phyloP scores from a whole-genome alignment of 768 basidiomycete species.

The Mycena amicta region DNA sequence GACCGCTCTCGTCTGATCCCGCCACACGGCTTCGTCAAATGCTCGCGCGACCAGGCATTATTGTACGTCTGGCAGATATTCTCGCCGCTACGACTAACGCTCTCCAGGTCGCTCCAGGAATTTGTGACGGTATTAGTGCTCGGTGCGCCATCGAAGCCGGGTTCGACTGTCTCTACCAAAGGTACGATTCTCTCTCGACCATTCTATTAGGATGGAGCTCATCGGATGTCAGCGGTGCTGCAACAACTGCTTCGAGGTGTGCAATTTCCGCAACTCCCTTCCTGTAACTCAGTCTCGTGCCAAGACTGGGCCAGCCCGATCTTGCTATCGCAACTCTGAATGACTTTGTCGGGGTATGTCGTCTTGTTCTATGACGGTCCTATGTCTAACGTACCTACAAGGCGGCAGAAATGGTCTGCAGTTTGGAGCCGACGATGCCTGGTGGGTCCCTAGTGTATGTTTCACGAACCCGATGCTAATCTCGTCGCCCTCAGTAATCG shows the following conservation, averaged over 20 bases:
- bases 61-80: constrained; percentile 48
- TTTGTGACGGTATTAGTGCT: no score
- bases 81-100: neutral
- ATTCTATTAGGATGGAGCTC: neutral
- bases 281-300: neutral
- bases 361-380: neutral
- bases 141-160: no score
- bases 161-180: no score
- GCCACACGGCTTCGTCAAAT: constrained; percentile 73
- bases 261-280: constrained; percentile 46
- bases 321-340: constrained; percentile 57
- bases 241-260: no score
- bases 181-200: constrained; percentile 78
- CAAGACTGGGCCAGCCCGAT: constrained; percentile 48
- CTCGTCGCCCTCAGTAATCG: constrained; percentile 51
- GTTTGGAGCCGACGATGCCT: no score
- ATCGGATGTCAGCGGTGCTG: constrained; percentile 56
- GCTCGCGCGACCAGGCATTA: constrained; percentile 73
- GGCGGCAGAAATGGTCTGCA: constrained; percentile 52
- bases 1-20: constrained; percentile 67
- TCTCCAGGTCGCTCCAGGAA: constrained; percentile 58
- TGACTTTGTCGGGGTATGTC: constrained; percentile 50
- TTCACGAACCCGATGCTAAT: no score
- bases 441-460: no score
- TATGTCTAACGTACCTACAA: constrained; percentile 24